Conservation (phyloP, 1,139 yeast genomes). For the Torulaspora pretoriensis region DNA sequence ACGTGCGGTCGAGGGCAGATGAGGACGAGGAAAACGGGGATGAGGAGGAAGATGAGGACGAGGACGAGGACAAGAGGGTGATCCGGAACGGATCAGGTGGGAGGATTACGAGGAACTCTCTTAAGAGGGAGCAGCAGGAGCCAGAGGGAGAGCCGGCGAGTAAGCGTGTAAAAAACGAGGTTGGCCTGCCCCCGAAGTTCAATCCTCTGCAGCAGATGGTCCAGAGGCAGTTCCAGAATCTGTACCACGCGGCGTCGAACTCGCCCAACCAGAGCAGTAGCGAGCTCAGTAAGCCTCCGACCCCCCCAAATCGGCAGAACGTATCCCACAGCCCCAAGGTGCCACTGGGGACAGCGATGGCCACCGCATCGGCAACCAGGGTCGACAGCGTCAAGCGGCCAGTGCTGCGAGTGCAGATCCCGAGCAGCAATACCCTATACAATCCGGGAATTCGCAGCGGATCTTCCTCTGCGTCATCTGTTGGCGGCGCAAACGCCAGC, state of each 20-base stretch:
- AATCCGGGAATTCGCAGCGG: conserved; percentile 16
- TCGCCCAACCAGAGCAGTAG: conserved; percentile 3
- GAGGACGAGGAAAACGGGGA: conserved; percentile 25
- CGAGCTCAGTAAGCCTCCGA: neutral
- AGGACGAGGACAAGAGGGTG: conserved; percentile 20
- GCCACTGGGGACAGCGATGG: conserved; percentile 4
- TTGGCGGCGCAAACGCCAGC: conserved; percentile 4
- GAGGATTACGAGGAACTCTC: conserved; percentile 3
- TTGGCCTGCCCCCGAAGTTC: conserved; percentile 14
- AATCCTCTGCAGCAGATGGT: conserved; percentile 28
- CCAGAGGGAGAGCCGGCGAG: conserved; percentile 2
- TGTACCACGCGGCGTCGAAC: conserved; percentile 17
- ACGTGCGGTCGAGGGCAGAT: conserved; percentile 18
- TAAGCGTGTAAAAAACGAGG: conserved; percentile 10
- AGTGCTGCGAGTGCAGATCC: conserved; percentile 28
- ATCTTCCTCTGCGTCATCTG: conserved; percentile 14
- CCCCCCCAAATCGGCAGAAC: neutral
- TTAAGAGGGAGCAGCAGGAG: conserved; percentile 4
- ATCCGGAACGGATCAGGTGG: conserved; percentile 14
- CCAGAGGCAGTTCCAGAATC: conserved; percentile 26
- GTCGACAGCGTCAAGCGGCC: conserved; percentile 17
- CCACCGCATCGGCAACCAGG: neutral
- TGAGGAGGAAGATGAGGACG: conserved; percentile 28
- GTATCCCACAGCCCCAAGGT: conserved; percentile 5
- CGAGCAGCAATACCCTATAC: conserved; percentile 18